Base-by-base conservation (phyloP, 331 rosid genomes). In the Stylosanthes scabra region DNA sequence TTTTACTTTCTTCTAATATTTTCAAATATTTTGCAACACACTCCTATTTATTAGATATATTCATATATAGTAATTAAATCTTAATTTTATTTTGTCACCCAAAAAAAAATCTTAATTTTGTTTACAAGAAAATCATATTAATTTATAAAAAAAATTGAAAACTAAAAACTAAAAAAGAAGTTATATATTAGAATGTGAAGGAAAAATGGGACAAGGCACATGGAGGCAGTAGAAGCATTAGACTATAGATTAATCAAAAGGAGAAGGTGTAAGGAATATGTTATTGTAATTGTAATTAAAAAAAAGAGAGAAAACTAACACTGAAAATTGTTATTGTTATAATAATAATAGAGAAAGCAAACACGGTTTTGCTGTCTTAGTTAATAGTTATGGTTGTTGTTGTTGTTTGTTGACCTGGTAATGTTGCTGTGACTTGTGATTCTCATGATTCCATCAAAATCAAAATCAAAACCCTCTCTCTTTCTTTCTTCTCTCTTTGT, bases 321-420 rank as follows among this genome's bases (percentile, higher is more conserved):
- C 56, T 68, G 29, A 16, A 28, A 64, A 68, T 41, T 77, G 59
- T n/a, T n/a, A n/a, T n/a, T n/a, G n/a, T 11, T 20, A 20, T 20
- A 20, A 20, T 46, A 69, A 41, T 46, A 13, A 15, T 63, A 29
- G 37, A 31, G 37, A 31, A 31, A 31, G 37, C 85, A 68, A 58
- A 74, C 66, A 70, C 79, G 85, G 74, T 74, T 77, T 67, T 67
- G 82, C 8, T 25, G 57, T 63, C 58, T 70, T 47, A 31, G 37
- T 31, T 31, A 31, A 20, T 20, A 20, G 25, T 20, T 20, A 20
- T 20, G 20, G 70, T 55, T 66, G 55, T 49, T 14, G 83, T 74
- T n/a, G 87, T 67, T 78, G 78, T 77, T 74, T 80, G 75, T 79
- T 86, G 86, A 83, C 84, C 37, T 7, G 62, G 37, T 56, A 31